phyloP scores from a whole-genome alignment of 768 basidiomycete species.

The Pleurotus salmoneostramineus region DNA sequence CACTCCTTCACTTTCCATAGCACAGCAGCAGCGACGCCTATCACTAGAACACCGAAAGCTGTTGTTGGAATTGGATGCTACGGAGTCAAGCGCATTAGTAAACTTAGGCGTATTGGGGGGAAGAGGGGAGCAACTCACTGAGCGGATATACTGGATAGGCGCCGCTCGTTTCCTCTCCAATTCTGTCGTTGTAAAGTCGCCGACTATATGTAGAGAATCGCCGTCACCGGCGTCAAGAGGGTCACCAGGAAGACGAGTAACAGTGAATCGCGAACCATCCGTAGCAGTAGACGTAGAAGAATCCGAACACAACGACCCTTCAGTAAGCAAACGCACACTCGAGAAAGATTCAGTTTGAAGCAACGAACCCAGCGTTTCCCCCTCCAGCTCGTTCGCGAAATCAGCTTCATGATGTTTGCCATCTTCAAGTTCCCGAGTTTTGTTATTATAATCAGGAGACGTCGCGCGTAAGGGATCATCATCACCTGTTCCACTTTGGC shows the following conservation, averaged over 20 bases:
- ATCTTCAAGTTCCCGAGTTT: no score
- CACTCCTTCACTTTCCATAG: slow-evolving; percentile 58
- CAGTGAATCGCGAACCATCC: background rate
- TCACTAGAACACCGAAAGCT: slow-evolving; percentile 59
- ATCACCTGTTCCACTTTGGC: slow-evolving; percentile 1
- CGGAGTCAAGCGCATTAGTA: background rate
- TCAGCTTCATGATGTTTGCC: background rate
- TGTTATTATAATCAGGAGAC: background rate
- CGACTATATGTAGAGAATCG: background rate
- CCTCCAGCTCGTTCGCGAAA: background rate
- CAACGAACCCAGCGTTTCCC: slow-evolving; percentile 3
- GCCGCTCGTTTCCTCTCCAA: background rate
- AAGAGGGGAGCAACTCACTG: slow-evolving; percentile 10
- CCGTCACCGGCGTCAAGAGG: slow-evolving; percentile 11
- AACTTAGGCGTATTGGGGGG: background rate
- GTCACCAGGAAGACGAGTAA: background rate
- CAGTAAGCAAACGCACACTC: slow-evolving; percentile 4
- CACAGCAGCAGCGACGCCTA: slow-evolving; percentile 69
- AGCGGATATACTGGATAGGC: slow-evolving; percentile 9
- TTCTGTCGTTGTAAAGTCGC: background rate
- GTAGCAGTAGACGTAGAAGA: slow-evolving; percentile 11
- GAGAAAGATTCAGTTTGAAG: background rate
- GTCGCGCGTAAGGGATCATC: background rate
- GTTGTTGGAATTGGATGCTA: slow-evolving; percentile 40
- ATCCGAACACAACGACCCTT: slow-evolving; percentile 2